Conservation (phyloP, 2,329 filamentous ascomycete species). For the Ustulina deusta region DNA sequence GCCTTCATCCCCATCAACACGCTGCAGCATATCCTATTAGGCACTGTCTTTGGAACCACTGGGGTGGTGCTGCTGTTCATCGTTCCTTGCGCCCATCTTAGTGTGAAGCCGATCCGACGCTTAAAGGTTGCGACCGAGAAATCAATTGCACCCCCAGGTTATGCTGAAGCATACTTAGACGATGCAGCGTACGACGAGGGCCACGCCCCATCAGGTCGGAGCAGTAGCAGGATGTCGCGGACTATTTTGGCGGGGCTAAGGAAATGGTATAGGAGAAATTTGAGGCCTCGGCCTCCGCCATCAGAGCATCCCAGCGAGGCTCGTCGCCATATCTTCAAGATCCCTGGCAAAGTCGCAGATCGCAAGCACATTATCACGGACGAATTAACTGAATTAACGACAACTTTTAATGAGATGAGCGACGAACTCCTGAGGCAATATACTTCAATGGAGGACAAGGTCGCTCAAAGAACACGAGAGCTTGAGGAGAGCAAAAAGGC, state of each 20-base stretch:
- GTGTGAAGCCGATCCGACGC: slow-evolving; percentile 82
- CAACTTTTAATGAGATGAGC: slow-evolving; percentile 93
- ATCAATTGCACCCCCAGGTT: slow-evolving; percentile 75
- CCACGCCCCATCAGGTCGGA: slow-evolving; percentile 40
- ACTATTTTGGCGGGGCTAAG: slow-evolving; percentile 56
- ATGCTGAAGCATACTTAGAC: slow-evolving; percentile 60
- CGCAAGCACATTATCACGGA: slow-evolving; percentile 82
- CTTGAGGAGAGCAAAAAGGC: slow-evolving; percentile 91
- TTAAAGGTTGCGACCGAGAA: slow-evolving; percentile 81
- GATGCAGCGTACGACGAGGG: slow-evolving; percentile 61
- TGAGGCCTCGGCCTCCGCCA: slow-evolving; percentile 43
- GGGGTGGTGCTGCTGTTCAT: slow-evolving; percentile 78
- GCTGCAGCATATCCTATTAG: slow-evolving; percentile 83
- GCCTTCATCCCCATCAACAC: slow-evolving; percentile 80
- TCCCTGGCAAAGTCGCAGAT: slow-evolving; percentile 84
- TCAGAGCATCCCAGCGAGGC: slow-evolving; percentile 55
- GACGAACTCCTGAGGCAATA: slow-evolving; percentile 92
- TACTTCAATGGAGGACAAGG: slow-evolving; percentile 83
- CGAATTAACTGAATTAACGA: slow-evolving; percentile 84
- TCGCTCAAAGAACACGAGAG: slow-evolving; percentile 83
- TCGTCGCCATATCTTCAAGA: slow-evolving; percentile 75
- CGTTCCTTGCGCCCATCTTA: slow-evolving; percentile 83
- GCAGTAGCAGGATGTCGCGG: slow-evolving; percentile 56
- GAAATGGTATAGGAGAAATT: slow-evolving; percentile 53
- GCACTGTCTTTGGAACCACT: slow-evolving; percentile 85